Evolutionary conservation across 108 stramenopile species (phyloP).

Genomic region (Schizochytrium sp.): DNA sequence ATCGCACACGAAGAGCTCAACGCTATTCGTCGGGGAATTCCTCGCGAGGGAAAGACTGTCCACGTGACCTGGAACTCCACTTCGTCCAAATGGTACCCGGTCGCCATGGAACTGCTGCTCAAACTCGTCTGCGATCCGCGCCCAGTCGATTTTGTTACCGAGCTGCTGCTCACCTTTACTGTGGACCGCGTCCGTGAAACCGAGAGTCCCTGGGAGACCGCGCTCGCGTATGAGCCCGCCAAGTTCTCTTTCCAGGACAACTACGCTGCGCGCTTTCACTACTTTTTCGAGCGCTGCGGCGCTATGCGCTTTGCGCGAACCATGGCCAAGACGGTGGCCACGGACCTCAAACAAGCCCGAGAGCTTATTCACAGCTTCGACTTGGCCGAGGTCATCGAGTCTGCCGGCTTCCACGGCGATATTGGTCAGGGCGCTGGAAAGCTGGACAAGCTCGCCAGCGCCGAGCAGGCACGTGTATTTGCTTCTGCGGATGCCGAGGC

Average conservation of each 20-base stretch:
- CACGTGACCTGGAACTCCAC: neutral
- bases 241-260: neutral
- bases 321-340: neutral
- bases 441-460: neutral
- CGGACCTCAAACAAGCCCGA: neutral
- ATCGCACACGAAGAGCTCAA: neutral
- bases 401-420: neutral
- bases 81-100: neutral
- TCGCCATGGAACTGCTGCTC: neutral
- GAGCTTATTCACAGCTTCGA: neutral
- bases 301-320: neutral
- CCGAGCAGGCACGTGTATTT: neutral
- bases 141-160: neutral
- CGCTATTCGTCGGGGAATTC: neutral
- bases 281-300: conserved; percentile 14
- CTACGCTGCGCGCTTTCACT: neutral
- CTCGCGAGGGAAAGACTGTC: neutral
- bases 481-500: neutral
- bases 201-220: neutral
- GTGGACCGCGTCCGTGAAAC: neutral
- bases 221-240: neutral
- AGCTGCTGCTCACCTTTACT: neutral
- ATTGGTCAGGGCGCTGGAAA: neutral
- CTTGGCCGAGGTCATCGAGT: neutral
- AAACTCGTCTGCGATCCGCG: neutral